Evolutionary conservation across 768 basidiomycete species (phyloP).

Genomic region (Boletus sensibilis): DNA sequence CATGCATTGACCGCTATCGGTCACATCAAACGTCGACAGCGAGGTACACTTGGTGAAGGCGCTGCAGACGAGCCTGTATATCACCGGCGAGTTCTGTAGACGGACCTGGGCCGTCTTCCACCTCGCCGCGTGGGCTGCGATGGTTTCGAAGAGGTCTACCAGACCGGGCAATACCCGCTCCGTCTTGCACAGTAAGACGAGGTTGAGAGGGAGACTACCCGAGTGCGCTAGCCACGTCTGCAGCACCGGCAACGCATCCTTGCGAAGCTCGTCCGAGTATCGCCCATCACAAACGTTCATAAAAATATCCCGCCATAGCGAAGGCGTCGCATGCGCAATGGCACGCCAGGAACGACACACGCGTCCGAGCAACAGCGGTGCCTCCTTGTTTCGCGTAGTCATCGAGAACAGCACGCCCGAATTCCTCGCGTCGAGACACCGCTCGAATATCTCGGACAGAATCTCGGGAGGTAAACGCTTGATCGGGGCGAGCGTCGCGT

Average conservation of each 20-base stretch:
- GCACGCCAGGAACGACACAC: conserved; percentile 32
- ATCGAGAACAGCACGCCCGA: not conserved
- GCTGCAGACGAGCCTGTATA: conserved; percentile 10
- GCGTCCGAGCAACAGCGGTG: conserved; percentile 30
- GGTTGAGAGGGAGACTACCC: conserved; percentile 21
- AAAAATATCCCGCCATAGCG: conserved; percentile 25
- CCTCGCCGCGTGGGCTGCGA: conserved; percentile 12
- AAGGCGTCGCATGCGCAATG: conserved; percentile 25
- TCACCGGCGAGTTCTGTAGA: conserved; percentile 19
- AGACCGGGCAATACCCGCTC: conserved; percentile 23
- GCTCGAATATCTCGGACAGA: conserved; percentile 26
- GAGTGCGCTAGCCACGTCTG: conserved; percentile 23
- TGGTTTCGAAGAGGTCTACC: conserved; percentile 16
- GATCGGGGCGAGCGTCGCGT: conserved; percentile 20
- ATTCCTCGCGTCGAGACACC: conserved; percentile 11
- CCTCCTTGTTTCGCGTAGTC: conserved; percentile 3
- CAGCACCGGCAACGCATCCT: conserved; percentile 19
- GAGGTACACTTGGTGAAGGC: conserved; percentile 15
- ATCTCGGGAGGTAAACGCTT: conserved; percentile 27
- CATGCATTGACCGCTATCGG: conserved; percentile 17
- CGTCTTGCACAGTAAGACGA: conserved; percentile 20
- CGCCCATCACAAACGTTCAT: conserved; percentile 22
- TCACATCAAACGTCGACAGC: conserved; percentile 20
- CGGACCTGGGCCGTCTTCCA: conserved; percentile 25
- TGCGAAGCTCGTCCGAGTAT: conserved; percentile 19